phyloP scores from a whole-genome alignment of 305 asterid genomes.

The Fraxinus platypoda region DNA sequence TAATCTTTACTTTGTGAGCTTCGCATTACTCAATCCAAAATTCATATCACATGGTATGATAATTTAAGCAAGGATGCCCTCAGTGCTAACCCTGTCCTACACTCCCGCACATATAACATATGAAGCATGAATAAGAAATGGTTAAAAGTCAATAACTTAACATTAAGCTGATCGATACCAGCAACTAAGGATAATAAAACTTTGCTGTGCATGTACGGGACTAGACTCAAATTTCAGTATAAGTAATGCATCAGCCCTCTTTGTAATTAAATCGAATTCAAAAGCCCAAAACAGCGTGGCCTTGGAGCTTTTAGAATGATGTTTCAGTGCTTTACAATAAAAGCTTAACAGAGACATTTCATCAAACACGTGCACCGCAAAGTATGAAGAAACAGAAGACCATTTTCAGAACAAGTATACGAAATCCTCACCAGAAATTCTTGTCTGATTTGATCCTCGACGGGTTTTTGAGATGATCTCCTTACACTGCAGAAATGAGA shows the following conservation, averaged over 20 bases:
- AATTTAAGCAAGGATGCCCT: not conserved
- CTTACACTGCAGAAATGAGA: not conserved
- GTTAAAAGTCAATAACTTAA: too few species aligned
- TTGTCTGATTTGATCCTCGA: not conserved
- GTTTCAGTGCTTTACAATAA: not conserved
- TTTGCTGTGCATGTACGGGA: not conserved
- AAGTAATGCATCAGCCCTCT: not conserved
- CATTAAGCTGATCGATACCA: not conserved
- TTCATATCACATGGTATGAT: not conserved
- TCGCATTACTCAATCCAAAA: not conserved
- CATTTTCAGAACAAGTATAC: not conserved
- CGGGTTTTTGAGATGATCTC: not conserved
- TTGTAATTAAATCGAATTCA: not conserved
- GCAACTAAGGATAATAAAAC: not conserved
- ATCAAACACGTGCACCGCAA: slow-evolving; percentile 9
- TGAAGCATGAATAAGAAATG: not conserved
- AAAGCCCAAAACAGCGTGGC: not conserved
- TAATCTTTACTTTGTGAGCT: not conserved
- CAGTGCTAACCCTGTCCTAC: not conserved
- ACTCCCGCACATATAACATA: not conserved
- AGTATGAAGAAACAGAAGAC: not conserved
- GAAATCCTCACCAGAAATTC: not conserved
- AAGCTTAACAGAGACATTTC: slow-evolving; percentile 17
- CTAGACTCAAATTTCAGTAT: not conserved
- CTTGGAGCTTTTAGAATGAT: not conserved